Conservation (phyloP, 2,329 filamentous ascomycete genomes). For the Exophiala sp. region DNA sequence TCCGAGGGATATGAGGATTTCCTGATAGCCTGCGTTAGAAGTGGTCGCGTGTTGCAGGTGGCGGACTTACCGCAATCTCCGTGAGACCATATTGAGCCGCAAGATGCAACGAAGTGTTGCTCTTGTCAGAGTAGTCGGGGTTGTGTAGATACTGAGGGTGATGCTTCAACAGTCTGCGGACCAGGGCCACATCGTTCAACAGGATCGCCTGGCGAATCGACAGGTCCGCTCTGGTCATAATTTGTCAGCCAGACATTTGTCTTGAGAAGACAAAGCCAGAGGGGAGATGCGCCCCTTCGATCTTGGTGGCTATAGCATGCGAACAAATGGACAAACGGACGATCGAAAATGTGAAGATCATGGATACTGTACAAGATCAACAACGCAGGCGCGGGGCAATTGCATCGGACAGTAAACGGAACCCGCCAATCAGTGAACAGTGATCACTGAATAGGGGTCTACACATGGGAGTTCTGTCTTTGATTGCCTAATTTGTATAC, state of each 20-base stretch:
- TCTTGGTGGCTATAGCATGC: background rate
- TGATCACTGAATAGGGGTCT: background rate
- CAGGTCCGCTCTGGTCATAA: constrained; percentile 20
- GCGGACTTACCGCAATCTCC: constrained; percentile 55
- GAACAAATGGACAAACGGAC: background rate
- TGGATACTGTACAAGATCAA: background rate
- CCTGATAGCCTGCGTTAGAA: constrained; percentile 34
- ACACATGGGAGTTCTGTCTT: too few relatives aligned
- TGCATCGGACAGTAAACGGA: background rate
- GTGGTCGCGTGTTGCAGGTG: background rate
- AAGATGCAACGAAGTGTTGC: constrained; percentile 80
- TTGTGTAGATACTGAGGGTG: constrained; percentile 72
- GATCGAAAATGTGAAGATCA: background rate
- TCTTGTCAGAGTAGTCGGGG: constrained; percentile 70
- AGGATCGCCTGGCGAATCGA: constrained; percentile 67
- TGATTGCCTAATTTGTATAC: too few relatives aligned
- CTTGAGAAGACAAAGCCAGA: background rate
- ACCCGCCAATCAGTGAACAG: background rate
- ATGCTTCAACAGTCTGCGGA: constrained; percentile 70
- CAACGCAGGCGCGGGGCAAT: background rate
- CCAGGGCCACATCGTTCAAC: constrained; percentile 68
- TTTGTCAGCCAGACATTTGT: background rate
- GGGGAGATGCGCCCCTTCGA: background rate
- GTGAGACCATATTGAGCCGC: constrained; percentile 70
- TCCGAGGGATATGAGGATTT: constrained; percentile 66